Percentiles rank a stretch among this genome's conserved stretches.
phyloP scores from a whole-genome alignment of 1,284 basidiomycete species.

The Apiotrichum brassicae region DNA sequence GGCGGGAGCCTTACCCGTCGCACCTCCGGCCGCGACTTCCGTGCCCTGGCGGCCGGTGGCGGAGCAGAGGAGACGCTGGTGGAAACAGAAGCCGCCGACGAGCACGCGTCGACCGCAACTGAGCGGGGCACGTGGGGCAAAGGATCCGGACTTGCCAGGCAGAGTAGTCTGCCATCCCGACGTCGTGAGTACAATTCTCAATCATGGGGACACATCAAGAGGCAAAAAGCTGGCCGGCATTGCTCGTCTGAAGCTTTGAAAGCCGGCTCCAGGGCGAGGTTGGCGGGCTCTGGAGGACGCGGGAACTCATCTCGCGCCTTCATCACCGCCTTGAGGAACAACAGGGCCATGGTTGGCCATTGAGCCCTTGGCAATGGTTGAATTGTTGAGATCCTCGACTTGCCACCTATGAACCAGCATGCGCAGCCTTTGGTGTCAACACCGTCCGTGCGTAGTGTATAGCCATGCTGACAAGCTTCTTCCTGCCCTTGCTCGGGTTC shows the following conservation, averaged over 20 bases:
- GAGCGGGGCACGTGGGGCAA: conserved; percentile 31
- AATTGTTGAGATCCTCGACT: no score
- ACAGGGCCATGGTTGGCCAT: no score
- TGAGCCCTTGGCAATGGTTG: no score
- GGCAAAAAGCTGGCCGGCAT: no score
- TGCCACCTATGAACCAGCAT: background rate
- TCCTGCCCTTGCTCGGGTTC: background rate
- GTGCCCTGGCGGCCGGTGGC: background rate
- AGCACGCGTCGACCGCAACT: conserved; percentile 20
- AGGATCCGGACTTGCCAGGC: conserved; percentile 34
- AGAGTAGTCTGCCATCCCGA: conserved; percentile 39
- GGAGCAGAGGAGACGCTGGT: conserved; percentile 22
- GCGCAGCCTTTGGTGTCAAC: no score
- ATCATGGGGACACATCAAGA: no score
- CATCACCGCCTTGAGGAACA: no score
- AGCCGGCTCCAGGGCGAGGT: no score
- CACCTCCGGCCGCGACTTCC: conserved; percentile 19
- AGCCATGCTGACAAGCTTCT: background rate
- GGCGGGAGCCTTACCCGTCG: conserved; percentile 13
- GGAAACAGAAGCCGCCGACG: conserved; percentile 24
- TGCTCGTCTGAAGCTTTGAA: no score
- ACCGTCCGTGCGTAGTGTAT: no score
- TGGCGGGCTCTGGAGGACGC: no score
- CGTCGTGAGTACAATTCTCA: conserved; percentile 26
- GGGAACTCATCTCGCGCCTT: no score